A percentile compares a stretch with the other conserved stretches of the same genome.
Evolutionary conservation across 2,329 filamentous ascomycete species (phyloP).

Genomic region (Cladosporium sp.): DNA sequence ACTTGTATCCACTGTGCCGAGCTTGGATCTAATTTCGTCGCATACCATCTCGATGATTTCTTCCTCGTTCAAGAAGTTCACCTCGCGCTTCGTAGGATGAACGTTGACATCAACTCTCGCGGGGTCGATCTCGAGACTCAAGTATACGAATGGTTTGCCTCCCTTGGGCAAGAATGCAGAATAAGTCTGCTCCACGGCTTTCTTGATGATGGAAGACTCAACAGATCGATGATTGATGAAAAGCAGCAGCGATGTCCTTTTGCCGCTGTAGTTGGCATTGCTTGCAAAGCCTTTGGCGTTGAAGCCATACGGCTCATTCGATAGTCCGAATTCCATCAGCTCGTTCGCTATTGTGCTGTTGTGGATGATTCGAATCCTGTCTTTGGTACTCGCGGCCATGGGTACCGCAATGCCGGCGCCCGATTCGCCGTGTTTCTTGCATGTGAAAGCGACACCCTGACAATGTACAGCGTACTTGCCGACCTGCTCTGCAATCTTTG

Average conservation of each 20-base stretch:
- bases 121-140: conserved; percentile 89
- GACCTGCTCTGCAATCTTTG: conserved; percentile 94
- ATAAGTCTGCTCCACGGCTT: conserved; percentile 87
- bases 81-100: conserved; percentile 93
- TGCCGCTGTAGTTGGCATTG: conserved; percentile 92
- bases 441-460: conserved; percentile 84
- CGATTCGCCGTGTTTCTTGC: conserved; percentile 91
- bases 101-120: conserved; percentile 93
- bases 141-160: conserved; percentile 87
- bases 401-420: conserved; percentile 77
- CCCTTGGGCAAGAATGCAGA: conserved; percentile 83
- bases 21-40: conserved; percentile 67
- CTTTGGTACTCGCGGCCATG: conserved; percentile 63
- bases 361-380: conserved; percentile 87
- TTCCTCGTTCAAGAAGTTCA: conserved; percentile 96
- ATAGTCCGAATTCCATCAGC: conserved; percentile 67
- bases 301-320: conserved; percentile 78
- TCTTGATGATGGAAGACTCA: conserved; percentile 82
- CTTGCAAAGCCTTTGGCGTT: conserved; percentile 74
- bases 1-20: conserved; percentile 86
- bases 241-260: conserved; percentile 78
- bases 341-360: conserved; percentile 82
- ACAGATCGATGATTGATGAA: conserved; percentile 97
- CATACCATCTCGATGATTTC: conserved; percentile 88
- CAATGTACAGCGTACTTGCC: conserved; percentile 93